Conservation (phyloP, 345 rosid genomes). For the Nasturtium officinale region DNA sequence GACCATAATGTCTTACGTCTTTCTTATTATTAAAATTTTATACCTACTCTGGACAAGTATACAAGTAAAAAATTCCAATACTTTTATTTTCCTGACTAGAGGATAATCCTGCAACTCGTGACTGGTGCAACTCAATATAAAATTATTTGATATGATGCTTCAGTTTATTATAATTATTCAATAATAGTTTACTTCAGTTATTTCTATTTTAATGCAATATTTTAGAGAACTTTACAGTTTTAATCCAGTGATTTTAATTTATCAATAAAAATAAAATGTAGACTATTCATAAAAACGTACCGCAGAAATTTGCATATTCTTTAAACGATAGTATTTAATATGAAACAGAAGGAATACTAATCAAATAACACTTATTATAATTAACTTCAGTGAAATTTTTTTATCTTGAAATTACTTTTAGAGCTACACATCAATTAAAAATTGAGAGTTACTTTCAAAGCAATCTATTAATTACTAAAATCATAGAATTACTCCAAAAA, state of each 20-base stretch:
- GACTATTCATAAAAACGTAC: too few relatives aligned
- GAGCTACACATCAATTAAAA: too few relatives aligned
- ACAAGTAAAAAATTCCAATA: background rate
- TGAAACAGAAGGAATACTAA: too few relatives aligned
- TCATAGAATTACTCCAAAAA: background rate
- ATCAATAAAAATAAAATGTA: background rate
- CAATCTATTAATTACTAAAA: background rate
- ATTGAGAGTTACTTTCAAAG: background rate
- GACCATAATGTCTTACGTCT: constrained; percentile 18
- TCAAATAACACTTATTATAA: background rate
- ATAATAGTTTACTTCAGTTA: too few relatives aligned
- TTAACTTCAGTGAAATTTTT: too few relatives aligned
- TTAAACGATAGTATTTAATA: too few relatives aligned
- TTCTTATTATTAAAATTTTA: constrained; percentile 14
- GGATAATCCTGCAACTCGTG: too few relatives aligned
- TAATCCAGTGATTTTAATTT: too few relatives aligned
- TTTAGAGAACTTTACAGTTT: background rate
- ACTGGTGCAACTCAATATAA: background rate
- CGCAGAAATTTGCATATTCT: too few relatives aligned
- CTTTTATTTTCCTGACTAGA: background rate
- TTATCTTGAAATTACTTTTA: too few relatives aligned
- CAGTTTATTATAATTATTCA: too few relatives aligned
- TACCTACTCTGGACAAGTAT: background rate
- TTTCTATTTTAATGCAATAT: background rate
- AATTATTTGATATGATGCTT: background rate